Percentiles rank a stretch among this genome's conserved stretches.
Evolutionary conservation across 257 asterid species (phyloP).

Genomic region (Salvia rosmarinus): DNA sequence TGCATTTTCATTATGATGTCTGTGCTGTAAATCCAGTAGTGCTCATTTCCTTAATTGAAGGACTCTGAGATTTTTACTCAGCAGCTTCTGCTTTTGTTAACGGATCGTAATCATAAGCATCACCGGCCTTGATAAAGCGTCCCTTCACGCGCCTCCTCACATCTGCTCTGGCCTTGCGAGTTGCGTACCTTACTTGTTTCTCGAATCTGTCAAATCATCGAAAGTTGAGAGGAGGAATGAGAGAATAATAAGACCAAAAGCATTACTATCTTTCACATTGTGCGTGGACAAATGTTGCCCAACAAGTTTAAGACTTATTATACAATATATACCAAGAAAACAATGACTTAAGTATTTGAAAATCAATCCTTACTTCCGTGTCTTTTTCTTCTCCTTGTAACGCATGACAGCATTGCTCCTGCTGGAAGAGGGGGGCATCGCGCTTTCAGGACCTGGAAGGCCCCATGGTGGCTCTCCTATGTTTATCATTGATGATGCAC

Average conservation of each 20-base stretch:
- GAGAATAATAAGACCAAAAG: neutral
- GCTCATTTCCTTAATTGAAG: conserved; percentile 17
- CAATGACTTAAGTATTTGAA: neutral
- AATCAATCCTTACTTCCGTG: conserved; percentile 44
- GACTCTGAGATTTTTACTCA: conserved; percentile 39
- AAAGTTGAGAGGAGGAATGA: neutral
- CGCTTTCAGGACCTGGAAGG: conserved; percentile 59
- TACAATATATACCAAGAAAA: no score
- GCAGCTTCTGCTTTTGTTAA: conserved; percentile 66
- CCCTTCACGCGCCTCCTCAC: conserved; percentile 94
- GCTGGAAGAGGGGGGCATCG: conserved; percentile 56
- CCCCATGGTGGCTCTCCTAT: conserved; percentile 78
- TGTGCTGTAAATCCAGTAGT: conserved; percentile 21
- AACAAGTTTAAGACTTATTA: no score
- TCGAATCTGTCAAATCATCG: conserved; percentile 57
- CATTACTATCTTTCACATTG: no score
- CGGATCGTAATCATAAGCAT: conserved; percentile 87
- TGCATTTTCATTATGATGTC: neutral
- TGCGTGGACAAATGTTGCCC: no score
- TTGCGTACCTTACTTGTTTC: conserved; percentile 81
- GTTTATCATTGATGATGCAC: conserved; percentile 56
- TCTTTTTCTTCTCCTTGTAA: conserved; percentile 91
- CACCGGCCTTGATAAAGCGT: conserved; percentile 94
- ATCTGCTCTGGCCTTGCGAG: conserved; percentile 98
- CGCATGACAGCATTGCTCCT: conserved; percentile 87